A percentile compares a stretch with the other conserved stretches of the same genome.
phyloP scores from a whole-genome alignment of 345 rosid species.

The Acer negundo region DNA sequence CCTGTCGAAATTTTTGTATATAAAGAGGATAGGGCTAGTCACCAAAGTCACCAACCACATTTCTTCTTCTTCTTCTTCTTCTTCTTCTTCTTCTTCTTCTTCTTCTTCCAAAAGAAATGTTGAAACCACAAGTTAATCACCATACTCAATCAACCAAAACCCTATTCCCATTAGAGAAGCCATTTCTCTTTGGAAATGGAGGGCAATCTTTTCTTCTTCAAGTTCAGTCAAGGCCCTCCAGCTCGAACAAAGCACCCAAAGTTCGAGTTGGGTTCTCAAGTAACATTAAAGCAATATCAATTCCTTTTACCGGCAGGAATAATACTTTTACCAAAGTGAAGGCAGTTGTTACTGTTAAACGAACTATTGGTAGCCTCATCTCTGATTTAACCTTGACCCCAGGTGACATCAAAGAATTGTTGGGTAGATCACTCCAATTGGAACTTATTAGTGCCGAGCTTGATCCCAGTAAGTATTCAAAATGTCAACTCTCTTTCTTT shows the following conservation, averaged over 20 bases:
- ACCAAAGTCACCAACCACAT: neutral
- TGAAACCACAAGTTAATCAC: slow-evolving; percentile 33
- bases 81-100: no score
- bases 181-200: slow-evolving; percentile 33
- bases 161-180: slow-evolving; percentile 26
- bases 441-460: slow-evolving; percentile 62
- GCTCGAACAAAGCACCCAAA: neutral
- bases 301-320: neutral
- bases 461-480: slow-evolving; percentile 45
- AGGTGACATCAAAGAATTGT: slow-evolving; percentile 44
- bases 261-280: slow-evolving; percentile 6
- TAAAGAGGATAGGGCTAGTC: neutral
- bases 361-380: slow-evolving; percentile 34
- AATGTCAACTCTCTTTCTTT: no score
- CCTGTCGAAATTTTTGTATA: neutral
- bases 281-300: slow-evolving; percentile 24
- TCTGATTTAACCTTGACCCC: slow-evolving; percentile 29
- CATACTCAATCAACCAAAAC: slow-evolving; percentile 16
- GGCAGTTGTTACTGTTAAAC: slow-evolving; percentile 30
- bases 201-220: neutral
- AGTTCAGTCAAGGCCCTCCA: neutral
- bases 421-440: slow-evolving; percentile 47
- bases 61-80: no score
- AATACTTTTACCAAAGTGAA: slow-evolving; percentile 16
- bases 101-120: slow-evolving; percentile 24